Base-by-base conservation (phyloP, 2,329 filamentous ascomycete genomes). In the Pezicula radicicola region DNA sequence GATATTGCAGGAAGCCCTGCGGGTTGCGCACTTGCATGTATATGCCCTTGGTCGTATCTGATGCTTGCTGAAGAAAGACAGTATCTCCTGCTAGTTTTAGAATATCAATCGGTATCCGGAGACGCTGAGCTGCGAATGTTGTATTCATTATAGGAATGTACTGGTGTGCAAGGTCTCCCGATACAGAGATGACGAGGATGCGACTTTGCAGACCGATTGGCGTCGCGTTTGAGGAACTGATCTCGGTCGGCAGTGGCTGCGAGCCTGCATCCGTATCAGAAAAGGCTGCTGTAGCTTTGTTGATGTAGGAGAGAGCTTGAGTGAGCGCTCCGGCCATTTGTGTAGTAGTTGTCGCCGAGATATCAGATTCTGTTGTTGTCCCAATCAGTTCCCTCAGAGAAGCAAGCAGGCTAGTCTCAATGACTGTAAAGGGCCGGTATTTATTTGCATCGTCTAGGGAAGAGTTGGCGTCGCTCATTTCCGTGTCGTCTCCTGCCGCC, bases 131-230 rank as follows among this genome's bases (percentile, higher is more conserved):
- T 2, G 94, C 94, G 71, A 99, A 99, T 55, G 97, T 96, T 63
- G 88, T 84, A 73, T 99, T 99, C 94, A 99, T 99, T 60, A 96
- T 94, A 0, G 93, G 88, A 51, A 99, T 99, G 74, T 99, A 99
- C 70, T 97, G 85, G 55, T 83, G 88, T 5, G 91, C 85, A 0
- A 96, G 83, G 63, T 93, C 89, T 40, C 80, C 91, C 44, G 90
- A 96, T 4, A 97, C 91, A 45, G 89, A 96, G 49, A 99, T 70
- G 57, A 97, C 85, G 50, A 99, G 80, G 63, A 99, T 96, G 54
- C 94, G 88, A 13, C 87, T 87, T 60, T 89, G 86, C 18, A 94
- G 75, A 16, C 80, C 76, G 2, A 73, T 64, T 55, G 73, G 60
- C 60, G 69, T 60, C 27, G 63, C 60, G 13, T 46, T 53, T 7